Conservation (phyloP, 176 grass and related monocot species). For the Ensete ventricosum region DNA sequence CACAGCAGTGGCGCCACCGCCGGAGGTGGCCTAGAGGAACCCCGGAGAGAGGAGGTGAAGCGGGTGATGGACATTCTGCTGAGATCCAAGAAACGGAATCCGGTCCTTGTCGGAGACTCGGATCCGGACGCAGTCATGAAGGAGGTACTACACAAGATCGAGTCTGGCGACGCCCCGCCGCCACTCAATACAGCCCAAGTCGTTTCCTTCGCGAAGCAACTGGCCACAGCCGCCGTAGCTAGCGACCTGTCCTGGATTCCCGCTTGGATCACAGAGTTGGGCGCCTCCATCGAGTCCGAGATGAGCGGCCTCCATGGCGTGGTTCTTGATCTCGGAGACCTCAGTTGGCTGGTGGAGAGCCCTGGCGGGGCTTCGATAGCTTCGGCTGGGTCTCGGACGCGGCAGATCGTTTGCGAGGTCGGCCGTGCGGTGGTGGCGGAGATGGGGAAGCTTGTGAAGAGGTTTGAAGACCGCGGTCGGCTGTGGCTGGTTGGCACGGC, state of each 20-base stretch:
- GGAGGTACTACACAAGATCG: slow-evolving; percentile 9
- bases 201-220: not conserved
- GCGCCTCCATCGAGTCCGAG: slow-evolving; percentile 17
- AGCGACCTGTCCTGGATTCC: slow-evolving; percentile 30
- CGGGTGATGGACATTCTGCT: slow-evolving; percentile 10
- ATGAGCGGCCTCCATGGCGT: slow-evolving; percentile 13
- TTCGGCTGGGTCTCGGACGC: slow-evolving; percentile 10
- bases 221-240: not conserved
- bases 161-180: slow-evolving; percentile 1
- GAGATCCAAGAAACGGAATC: slow-evolving; percentile 13
- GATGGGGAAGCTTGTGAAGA: slow-evolving; percentile 37
- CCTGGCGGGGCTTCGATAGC: not conserved
- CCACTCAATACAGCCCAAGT: not conserved
- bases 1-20: not conserved
- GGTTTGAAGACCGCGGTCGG: slow-evolving; percentile 25
- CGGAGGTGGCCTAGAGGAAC: not conserved
- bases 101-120: slow-evolving; percentile 16
- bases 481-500: slow-evolving; percentile 75
- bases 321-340: slow-evolving; percentile 66
- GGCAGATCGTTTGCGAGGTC: slow-evolving; percentile 33
- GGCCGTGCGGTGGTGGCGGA: slow-evolving; percentile 45
- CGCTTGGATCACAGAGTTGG: slow-evolving; percentile 42
- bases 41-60: not conserved
- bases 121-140: not conserved
- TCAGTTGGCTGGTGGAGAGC: slow-evolving; percentile 72